Base-by-base conservation (phyloP, 352 stramenopile genomes). In the Phytopythium sindhum region DNA sequence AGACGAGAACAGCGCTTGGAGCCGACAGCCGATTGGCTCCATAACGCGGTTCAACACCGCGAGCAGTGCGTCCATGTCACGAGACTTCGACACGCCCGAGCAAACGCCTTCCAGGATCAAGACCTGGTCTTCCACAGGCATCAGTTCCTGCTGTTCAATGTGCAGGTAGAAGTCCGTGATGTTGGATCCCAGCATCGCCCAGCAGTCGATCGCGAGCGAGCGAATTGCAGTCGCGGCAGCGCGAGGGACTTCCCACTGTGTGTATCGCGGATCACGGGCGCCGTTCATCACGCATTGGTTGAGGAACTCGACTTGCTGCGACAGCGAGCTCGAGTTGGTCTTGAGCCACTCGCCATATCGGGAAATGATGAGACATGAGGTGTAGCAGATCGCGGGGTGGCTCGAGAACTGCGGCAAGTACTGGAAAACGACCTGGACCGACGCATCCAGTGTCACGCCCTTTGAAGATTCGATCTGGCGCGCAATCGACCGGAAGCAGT, bases 341-440 rank as follows among this genome's bases (percentile, higher is more conserved):
- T 70, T 71, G 6, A 96, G 70, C 87, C 87, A 96, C 24, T 84
- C 67, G 6, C 79, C 82, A 44, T 93, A 96, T 11, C 87, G 84
- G n/a, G 87, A 91, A 6, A 96, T 73, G 45, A 93, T 89, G 42
- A 96, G 73, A 48, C 85, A 96, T 28, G 87, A 82, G 31, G 87
- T 96, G 74, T 96, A 96, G 69, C 79, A 82, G 58, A 94, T 93
- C 11, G 87, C 81, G 17, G 87, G 82, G 50, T 96, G 85, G 39
- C 78, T 77, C 4, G 84, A 68, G 59, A 94, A 89, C 63, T 87
- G 84, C 4, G 81, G 74, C 10, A 96, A 61, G 54, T 91, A 78
- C 61, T 90, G 72, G 61, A 96, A 96, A 55, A 96, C 88, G 19
- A 83, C 60, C 65, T 89, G 74, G 28, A 94, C 76, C 15, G 80